Conservation (phyloP, 2,329 filamentous ascomycete species). For the Cladophialophora bantiana region DNA sequence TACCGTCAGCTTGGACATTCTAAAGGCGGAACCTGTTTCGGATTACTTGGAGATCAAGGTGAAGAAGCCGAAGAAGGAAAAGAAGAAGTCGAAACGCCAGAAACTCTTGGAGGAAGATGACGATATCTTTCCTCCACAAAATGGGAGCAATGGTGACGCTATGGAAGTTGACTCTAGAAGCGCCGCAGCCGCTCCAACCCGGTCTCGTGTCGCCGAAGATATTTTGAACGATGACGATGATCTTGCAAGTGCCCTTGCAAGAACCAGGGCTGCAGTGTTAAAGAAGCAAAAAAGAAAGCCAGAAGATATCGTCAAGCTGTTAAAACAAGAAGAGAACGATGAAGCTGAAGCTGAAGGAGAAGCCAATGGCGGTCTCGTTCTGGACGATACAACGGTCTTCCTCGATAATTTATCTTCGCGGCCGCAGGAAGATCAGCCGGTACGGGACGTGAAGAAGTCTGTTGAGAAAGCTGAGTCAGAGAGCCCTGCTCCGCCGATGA, state of each 20-base stretch:
- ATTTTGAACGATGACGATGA: conserved; percentile 90
- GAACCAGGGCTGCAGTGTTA: conserved; percentile 80
- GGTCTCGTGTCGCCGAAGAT: conserved; percentile 69
- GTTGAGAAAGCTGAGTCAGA: conserved; percentile 29
- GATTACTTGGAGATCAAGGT: conserved; percentile 95
- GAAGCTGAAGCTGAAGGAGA: conserved; percentile 54
- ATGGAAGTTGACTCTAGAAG: conserved; percentile 76
- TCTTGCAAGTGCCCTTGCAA: conserved; percentile 81
- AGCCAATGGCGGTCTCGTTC: conserved; percentile 75
- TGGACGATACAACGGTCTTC: conserved; percentile 95
- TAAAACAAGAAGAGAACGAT: conserved; percentile 68
- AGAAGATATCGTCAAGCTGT: conserved; percentile 83
- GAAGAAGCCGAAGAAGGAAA: conserved; percentile 89
- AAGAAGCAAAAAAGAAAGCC: conserved; percentile 93
- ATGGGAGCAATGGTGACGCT: conserved; percentile 51
- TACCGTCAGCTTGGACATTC: conserved; percentile 80
- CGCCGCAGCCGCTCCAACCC: conserved; percentile 58
- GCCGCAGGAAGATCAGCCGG: conserved; percentile 59
- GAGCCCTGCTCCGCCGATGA: conserved; percentile 44
- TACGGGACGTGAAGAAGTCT: conserved; percentile 32
- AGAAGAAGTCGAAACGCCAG: conserved; percentile 76
- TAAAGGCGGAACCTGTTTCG: conserved; percentile 70
- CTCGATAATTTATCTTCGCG: conserved; percentile 79
- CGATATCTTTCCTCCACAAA: conserved; percentile 54
- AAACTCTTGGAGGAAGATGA: conserved; percentile 70